Evolutionary conservation across 225 moss, liverwort and hornwort genomes (phyloP).

Genomic region (Lunularia cruciata): DNA sequence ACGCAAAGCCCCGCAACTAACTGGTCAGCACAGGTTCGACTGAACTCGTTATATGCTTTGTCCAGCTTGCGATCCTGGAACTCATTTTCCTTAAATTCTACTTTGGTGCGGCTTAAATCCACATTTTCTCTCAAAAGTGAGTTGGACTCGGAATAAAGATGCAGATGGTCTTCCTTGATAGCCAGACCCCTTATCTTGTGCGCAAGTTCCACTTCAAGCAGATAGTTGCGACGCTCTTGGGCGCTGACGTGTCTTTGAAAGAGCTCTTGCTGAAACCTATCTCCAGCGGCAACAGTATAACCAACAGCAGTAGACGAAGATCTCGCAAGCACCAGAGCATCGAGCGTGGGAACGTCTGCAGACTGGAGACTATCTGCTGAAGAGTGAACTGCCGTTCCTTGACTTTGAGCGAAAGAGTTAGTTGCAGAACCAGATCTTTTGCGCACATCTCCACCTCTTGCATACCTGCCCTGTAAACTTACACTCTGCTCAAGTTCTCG

Average conservation of each 20-base stretch:
- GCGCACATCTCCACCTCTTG: constrained; percentile 2
- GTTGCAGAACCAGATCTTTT: constrained; percentile 7
- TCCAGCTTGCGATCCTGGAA: constrained; percentile 67
- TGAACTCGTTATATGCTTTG: constrained; percentile 52
- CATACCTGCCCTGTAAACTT: background rate
- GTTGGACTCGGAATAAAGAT: constrained; percentile 67
- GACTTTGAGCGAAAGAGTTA: background rate
- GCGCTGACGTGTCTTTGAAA: constrained; percentile 40
- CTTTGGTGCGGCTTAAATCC: constrained; percentile 59
- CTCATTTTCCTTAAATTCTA: constrained; percentile 62
- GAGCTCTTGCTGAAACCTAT: constrained; percentile 49
- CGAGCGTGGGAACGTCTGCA: constrained; percentile 19
- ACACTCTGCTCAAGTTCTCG: background rate
- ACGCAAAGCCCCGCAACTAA: constrained; percentile 81
- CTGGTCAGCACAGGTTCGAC: constrained; percentile 77
- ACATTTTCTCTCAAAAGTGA: constrained; percentile 72
- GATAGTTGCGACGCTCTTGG: constrained; percentile 51
- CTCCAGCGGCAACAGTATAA: constrained; percentile 21
- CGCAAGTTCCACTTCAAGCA: constrained; percentile 55
- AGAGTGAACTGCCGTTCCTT: background rate
- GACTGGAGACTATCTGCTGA: background rate
- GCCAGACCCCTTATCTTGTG: constrained; percentile 57
- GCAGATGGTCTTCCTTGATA: constrained; percentile 64
- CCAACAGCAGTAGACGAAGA: constrained; percentile 14
- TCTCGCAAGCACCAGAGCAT: constrained; percentile 21